Evolutionary conservation across 176 grass and related monocot species (phyloP), one percentile per base, ranked within the genome.

Genomic region (Pontederia crassipes): DNA sequence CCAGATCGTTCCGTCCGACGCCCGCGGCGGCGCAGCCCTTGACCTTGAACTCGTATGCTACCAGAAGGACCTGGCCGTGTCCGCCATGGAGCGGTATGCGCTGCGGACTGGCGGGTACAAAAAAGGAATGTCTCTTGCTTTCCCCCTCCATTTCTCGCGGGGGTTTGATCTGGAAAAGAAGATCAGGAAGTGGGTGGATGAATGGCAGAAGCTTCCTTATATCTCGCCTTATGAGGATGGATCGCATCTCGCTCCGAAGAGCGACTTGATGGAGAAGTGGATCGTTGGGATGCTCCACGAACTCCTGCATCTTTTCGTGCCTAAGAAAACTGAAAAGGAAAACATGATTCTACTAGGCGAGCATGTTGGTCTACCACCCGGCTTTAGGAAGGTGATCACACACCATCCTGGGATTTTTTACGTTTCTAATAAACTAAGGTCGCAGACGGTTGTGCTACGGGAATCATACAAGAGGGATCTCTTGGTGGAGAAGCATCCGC

Each of bases 351-450:
- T 87, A 62, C 68, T 97, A 3, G 87, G 86, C 8, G 69, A 91
- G 45, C 79, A 67, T n/a, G 74, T 97, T 54, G 67, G 76, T 59
- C 45, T 97, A 24, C 78, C 76, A 0, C 78, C 83, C 3, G 92
- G 87, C 24, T 78, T 97, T 71, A 80, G 79, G 75, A 97, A 84
- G 72, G 78, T 86, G 70, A 17, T 97, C 4, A 73, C 84, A 12
- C 68, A 79, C 65, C 86, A 97, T 62, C 83, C 86, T 9, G 92
- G 92, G 14, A 97, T 97, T 55, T 97, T 97, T 73, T 97, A 97
- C 54, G 4, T 97, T 48, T 88, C 87, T 0, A 85, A 87, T 83
- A 97, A 88, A 77, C 75, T 97, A 50, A 67, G 81, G 64, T 88
- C 70, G 6, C 83, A 97, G 50, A 97, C 92, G 0, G 92, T 97